A percentile compares a stretch with the other conserved stretches of the same genome.
These are phyloP conservation scores for Paramecium caudatum DNA, from an alignment of 73 alveolate genomes.

Conservation along the genomic window DNA sequence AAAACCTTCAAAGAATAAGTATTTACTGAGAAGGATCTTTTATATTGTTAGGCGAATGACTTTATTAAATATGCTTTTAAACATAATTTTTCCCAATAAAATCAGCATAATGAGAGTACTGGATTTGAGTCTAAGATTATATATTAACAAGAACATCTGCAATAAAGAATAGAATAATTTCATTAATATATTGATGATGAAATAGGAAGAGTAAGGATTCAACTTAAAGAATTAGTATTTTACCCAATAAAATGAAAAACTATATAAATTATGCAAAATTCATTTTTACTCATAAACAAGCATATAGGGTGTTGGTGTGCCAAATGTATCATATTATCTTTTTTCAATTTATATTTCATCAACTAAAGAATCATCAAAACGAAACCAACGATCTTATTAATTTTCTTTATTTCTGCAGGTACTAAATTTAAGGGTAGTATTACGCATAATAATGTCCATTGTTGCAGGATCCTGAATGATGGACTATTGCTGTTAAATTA, in stretches of 20 bases:
- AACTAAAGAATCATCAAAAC: slow-evolving; percentile 37
- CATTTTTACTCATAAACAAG: slow-evolving; percentile 9
- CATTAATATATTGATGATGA: background rate
- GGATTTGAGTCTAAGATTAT: slow-evolving; percentile 21
- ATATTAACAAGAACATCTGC: background rate
- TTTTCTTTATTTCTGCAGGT: background rate
- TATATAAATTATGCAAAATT: background rate
- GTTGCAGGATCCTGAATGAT: slow-evolving; percentile 39
- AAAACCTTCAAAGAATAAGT: slow-evolving; percentile 47
- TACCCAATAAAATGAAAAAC: slow-evolving; percentile 51
- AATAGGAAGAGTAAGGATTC: background rate
- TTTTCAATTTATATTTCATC: slow-evolving; percentile 5
- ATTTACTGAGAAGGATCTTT: background rate
- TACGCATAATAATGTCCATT: slow-evolving; percentile 51
- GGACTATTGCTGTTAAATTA: background rate
- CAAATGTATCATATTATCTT: slow-evolving; percentile 31
- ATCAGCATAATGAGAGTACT: background rate
- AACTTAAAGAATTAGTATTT: slow-evolving; percentile 28
- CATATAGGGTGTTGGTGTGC: slow-evolving; percentile 49
- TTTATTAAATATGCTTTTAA: slow-evolving; percentile 10
- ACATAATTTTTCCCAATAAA: background rate
- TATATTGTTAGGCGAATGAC: slow-evolving; percentile 57
- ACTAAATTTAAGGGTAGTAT: background rate
- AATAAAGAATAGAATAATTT: background rate
- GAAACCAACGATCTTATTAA: background rate